A percentile compares a stretch with the other conserved stretches of the same genome.
Evolutionary conservation across 225 moss, liverwort and hornwort genomes (phyloP).

Genomic region (Climacium dendroides): DNA sequence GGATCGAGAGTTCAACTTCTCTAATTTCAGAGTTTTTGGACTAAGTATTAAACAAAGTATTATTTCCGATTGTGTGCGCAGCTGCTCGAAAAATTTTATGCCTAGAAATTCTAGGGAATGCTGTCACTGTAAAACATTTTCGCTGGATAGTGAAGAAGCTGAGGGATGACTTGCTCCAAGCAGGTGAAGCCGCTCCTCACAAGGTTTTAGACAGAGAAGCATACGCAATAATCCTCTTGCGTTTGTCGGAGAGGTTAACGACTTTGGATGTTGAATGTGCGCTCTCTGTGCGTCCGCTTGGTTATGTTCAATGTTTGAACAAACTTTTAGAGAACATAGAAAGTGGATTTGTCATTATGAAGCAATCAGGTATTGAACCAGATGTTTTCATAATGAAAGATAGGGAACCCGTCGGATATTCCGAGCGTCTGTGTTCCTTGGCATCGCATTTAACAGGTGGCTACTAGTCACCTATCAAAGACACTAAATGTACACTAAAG

Average conservation of each 20-base stretch:
- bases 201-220: not conserved
- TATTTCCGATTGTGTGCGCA: not conserved
- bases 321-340: not conserved
- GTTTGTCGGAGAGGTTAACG: not conserved
- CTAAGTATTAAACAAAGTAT: not conserved
- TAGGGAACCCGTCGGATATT: not conserved
- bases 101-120: not conserved
- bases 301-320: not conserved
- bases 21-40: not conserved
- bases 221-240: not conserved
- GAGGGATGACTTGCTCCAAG: not conserved
- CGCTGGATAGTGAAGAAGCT: not conserved
- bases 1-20: not conserved
- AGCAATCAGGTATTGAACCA: not conserved
- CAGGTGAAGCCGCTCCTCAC: not conserved
- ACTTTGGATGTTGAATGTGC: too few species aligned
- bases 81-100: not conserved
- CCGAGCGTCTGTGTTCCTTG: not conserved
- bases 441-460: not conserved
- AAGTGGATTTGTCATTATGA: not conserved
- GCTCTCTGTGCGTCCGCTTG: not conserved
- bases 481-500: not conserved
- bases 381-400: not conserved
- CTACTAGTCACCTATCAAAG: not conserved
- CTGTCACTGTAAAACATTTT: not conserved